Base-by-base conservation (phyloP, 1,284 basidiomycete genomes). In the Coriolopsis trogii region DNA sequence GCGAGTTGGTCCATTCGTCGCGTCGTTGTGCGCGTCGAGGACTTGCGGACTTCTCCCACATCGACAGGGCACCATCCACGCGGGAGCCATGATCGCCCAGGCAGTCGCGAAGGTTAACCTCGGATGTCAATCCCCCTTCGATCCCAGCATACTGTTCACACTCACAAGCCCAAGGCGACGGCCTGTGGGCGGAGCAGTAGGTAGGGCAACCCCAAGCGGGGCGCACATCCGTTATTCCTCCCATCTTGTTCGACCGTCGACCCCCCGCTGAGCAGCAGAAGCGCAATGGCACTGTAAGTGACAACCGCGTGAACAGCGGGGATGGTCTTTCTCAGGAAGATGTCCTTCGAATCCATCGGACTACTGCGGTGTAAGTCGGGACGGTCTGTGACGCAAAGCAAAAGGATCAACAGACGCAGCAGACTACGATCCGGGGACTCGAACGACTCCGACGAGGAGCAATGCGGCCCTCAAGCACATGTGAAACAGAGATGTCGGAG, bases 1-100 rank as follows among this genome's bases (percentile, higher is more conserved):
- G 49, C 36, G 30, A 42, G 16, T 25, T 53, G 45, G 38, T 41
- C 33, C 39, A 26, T 49, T 46, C 20, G 36, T 45, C 49, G 16
- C 44, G 44, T 54, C 41, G 25, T 43, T 33, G 39, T 23, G 25
- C 48, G 38, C 29, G 33, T 41, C 48, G 36, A 39, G 36, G 42
- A 38, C 30, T 44, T 37, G 36, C 25, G 41, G 37, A 38, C 28
- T 44, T 39, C 29, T 31, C 29, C n/a, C 36, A n/a, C 41, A 38
- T 30, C 41, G 18, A 26, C 30, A 51, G 43, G 21, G 38, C 37
- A 33, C 33, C 34, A 21, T n/a, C 6, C 48, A 49, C 41, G 41
- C 29, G 49, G 41, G 20, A 6, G 16, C 24, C 40, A 38, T 52
- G 39, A 47, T 47, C 33, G 50, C 40, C 37, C 40, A 37, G 33